Percentiles rank a stretch among this genome's conserved stretches.
Conservation (phyloP, 2,329 filamentous ascomycete genomes). For the Monilinia polystroma region DNA sequence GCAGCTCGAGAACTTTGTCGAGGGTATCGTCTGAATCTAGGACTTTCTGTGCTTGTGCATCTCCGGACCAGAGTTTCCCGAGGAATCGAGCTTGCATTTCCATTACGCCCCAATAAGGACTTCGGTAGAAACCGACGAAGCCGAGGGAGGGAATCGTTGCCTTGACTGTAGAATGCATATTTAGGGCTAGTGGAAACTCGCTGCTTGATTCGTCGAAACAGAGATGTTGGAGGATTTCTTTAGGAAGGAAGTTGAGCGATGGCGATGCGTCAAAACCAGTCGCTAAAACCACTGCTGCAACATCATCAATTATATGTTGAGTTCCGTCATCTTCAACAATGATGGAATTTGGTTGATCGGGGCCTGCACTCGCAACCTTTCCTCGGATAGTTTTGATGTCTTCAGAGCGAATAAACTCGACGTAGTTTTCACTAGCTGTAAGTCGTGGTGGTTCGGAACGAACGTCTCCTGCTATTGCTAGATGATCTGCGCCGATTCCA, state of each 20-base stretch:
- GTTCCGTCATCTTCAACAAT: conserved; percentile 39
- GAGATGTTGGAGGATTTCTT: conserved; percentile 54
- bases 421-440: conserved; percentile 69
- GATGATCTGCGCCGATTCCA: conserved; percentile 44
- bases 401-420: conserved; percentile 69
- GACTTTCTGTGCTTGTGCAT: conserved; percentile 32
- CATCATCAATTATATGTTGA: conserved; percentile 47
- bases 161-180: conserved; percentile 65
- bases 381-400: conserved; percentile 48
- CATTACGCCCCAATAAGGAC: conserved; percentile 83
- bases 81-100: conserved; percentile 79
- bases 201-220: conserved; percentile 51
- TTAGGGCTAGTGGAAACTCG: conserved; percentile 62
- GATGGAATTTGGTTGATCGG: conserved; percentile 12
- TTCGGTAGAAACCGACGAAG: conserved; percentile 81
- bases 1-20: conserved; percentile 35
- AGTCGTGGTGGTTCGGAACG: conserved; percentile 59
- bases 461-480: conserved; percentile 34
- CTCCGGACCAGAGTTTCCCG: conserved; percentile 55
- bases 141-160: conserved; percentile 62
- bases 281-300: conserved; percentile 69
- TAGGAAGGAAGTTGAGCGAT: conserved; percentile 63
- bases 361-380: conserved; percentile 25
- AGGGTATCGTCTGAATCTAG: conserved; percentile 33
- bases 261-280: conserved; percentile 70